Conservation (phyloP, 176 grass and related monocot genomes). For the Oryza rufipogon region DNA sequence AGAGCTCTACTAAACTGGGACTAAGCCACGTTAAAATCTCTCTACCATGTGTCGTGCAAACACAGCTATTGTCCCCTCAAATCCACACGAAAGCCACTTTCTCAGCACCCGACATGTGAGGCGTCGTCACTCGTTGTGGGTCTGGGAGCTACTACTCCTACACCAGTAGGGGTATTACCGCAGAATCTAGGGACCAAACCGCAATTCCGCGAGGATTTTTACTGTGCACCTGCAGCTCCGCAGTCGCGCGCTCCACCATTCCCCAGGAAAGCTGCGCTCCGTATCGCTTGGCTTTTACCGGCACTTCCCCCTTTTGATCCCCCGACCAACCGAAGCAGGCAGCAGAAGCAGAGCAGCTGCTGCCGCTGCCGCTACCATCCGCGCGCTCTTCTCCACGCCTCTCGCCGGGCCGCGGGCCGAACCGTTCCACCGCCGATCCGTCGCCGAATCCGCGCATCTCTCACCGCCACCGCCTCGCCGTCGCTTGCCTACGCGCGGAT, state of each 20-base stretch:
- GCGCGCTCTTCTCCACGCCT: background rate
- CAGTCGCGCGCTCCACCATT: slow-evolving; percentile 22
- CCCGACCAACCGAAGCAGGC: slow-evolving; percentile 34
- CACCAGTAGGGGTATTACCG: background rate
- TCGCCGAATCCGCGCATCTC: background rate
- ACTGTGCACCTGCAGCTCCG: background rate
- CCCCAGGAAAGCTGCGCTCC: slow-evolving; percentile 39
- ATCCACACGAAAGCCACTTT: background rate
- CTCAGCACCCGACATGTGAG: background rate
- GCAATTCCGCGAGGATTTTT: background rate
- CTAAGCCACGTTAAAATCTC: background rate
- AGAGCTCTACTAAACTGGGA: no score
- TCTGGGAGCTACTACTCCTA: background rate
- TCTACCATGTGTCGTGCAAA: background rate
- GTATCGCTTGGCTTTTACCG: slow-evolving; percentile 52
- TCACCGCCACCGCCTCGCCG: background rate
- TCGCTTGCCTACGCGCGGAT: background rate
- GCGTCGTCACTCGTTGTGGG: background rate
- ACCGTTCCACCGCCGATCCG: background rate
- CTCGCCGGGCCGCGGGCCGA: background rate
- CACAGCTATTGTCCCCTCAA: background rate
- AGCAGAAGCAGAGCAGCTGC: background rate
- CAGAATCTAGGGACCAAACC: background rate
- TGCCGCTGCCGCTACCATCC: background rate
- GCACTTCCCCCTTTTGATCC: slow-evolving; percentile 29